Percentiles rank a stretch among this genome's conserved stretches.
Evolutionary conservation across 805 yeast genomes (phyloP).

Genomic region (Wickerhamiella azymoides): DNA sequence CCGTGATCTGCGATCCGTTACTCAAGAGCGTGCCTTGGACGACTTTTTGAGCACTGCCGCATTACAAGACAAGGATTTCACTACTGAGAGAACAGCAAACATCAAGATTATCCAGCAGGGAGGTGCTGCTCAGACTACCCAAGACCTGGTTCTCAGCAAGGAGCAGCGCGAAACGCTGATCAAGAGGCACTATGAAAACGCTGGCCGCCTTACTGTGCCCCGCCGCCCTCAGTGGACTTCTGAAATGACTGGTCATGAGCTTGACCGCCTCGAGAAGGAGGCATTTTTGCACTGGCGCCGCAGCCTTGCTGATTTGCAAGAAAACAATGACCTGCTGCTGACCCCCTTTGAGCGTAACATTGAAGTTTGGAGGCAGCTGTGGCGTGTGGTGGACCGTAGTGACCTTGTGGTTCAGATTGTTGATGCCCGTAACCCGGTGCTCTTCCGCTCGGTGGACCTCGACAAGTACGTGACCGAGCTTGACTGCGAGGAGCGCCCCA

Average conservation of each 20-base stretch:
- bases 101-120: slow-evolving; percentile 57
- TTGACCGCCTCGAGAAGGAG: slow-evolving; percentile 77
- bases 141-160: slow-evolving; percentile 42
- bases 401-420: slow-evolving; percentile 93
- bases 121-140: slow-evolving; percentile 35
- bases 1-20: slow-evolving; percentile 79
- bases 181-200: slow-evolving; percentile 39
- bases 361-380: slow-evolving; percentile 95
- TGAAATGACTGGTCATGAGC: slow-evolving; percentile 54
- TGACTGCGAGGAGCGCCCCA: slow-evolving; percentile 37
- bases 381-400: slow-evolving; percentile 95
- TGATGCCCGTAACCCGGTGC: slow-evolving; percentile 87
- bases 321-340: slow-evolving; percentile 66
- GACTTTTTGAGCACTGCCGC: slow-evolving; percentile 93
- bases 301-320: slow-evolving; percentile 70
- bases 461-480: slow-evolving; percentile 71
- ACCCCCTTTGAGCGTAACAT: slow-evolving; percentile 96
- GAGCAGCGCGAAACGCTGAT: slow-evolving; percentile 53
- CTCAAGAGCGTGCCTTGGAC: slow-evolving; percentile 86
- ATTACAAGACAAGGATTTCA: slow-evolving; percentile 88
- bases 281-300: slow-evolving; percentile 93
- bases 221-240: slow-evolving; percentile 82
- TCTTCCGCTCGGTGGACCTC: slow-evolving; percentile 78
- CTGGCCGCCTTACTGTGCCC: slow-evolving; percentile 65
- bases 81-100: slow-evolving; percentile 74